These are phyloP conservation scores for Rhizopus arrhizus DNA, from an alignment of 371 early-diverging fungal species.

Conservation along the genomic window DNA sequence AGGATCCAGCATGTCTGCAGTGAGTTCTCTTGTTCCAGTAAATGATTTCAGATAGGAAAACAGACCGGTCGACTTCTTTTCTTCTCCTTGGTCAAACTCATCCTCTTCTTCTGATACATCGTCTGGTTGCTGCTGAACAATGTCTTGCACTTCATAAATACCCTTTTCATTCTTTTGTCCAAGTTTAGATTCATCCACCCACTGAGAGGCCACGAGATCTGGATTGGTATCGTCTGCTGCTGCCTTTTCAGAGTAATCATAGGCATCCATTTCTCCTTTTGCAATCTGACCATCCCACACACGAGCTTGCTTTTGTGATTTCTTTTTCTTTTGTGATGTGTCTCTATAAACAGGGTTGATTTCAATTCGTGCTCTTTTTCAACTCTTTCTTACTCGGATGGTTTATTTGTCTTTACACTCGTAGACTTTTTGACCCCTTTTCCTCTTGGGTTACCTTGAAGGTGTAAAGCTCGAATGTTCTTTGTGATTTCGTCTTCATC, in stretches of 20 bases:
- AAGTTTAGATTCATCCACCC: constrained; percentile 61
- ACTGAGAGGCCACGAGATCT: constrained; percentile 47
- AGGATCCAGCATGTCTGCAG: constrained; percentile 68
- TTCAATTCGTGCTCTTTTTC: background rate
- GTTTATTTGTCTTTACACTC: background rate
- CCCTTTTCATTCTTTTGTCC: constrained; percentile 71
- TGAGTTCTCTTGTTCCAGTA: constrained; percentile 68
- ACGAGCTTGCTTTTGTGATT: constrained; percentile 59
- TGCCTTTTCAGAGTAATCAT: constrained; percentile 62
- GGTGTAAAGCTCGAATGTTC: constrained; percentile 56
- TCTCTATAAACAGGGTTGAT: background rate
- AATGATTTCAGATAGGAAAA: constrained; percentile 71
- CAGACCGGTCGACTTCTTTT: constrained; percentile 45
- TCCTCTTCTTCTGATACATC: constrained; percentile 55
- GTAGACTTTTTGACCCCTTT: constrained; percentile 11
- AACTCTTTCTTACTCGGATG: background rate
- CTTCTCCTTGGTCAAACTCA: constrained; percentile 19
- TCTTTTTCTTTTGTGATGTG: constrained; percentile 39
- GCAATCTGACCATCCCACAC: constrained; percentile 70
- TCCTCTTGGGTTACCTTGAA: constrained; percentile 37
- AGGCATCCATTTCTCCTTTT: constrained; percentile 64
- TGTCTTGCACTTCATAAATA: constrained; percentile 81
- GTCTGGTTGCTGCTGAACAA: constrained; percentile 58
- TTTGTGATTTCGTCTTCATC: constrained; percentile 68
- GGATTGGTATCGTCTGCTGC: constrained; percentile 23